These are phyloP conservation scores for Phytophthora fragariae DNA, from an alignment of 352 stramenopile species.

Conservation along the genomic window DNA sequence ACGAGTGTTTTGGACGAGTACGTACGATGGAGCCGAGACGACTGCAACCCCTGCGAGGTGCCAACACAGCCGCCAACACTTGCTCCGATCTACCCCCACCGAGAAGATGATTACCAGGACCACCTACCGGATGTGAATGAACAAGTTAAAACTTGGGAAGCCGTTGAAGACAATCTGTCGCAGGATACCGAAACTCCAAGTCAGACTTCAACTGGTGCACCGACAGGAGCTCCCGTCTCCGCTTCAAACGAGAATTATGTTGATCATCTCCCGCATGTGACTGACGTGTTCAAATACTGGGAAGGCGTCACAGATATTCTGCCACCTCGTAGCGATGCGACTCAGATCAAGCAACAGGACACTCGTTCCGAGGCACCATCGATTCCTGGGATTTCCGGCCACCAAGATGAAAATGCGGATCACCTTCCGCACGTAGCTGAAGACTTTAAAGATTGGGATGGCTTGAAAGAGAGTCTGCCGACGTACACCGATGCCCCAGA, in stretches of 20 bases:
- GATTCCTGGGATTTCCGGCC: background rate
- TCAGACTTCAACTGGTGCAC: background rate
- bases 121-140: background rate
- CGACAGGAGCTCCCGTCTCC: background rate
- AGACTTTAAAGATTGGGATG: background rate
- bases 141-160: background rate
- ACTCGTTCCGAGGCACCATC: background rate
- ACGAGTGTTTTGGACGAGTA: background rate
- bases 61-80: slow-evolving; percentile 20
- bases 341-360: background rate
- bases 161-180: background rate
- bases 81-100: slow-evolving; percentile 9
- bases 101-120: background rate
- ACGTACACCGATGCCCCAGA: background rate
- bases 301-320: background rate
- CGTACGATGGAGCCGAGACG: slow-evolving; percentile 19
- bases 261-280: background rate
- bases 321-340: background rate
- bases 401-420: background rate
- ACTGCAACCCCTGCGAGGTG: slow-evolving; percentile 23
- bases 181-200: background rate
- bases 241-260: background rate
- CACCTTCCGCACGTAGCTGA: background rate
- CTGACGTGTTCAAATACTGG: background rate
- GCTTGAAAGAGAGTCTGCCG: background rate